These are phyloP conservation scores for Pelargonium australe DNA, from an alignment of 441 rosid species.

Conservation along the genomic window DNA sequence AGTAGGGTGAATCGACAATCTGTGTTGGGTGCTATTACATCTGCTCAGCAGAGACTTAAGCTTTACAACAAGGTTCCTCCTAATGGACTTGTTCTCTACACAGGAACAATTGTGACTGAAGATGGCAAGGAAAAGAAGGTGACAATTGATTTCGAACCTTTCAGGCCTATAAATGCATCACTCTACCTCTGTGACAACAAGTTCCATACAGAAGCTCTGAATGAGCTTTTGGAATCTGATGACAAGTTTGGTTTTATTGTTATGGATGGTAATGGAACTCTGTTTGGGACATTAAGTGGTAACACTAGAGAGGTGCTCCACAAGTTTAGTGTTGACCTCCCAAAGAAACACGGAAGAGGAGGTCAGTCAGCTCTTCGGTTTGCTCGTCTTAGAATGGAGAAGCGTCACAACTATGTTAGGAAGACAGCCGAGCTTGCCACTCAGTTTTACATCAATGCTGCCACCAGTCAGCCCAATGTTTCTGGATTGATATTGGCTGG, in stretches of 20 bases:
- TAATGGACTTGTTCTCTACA: not conserved
- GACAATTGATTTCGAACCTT: not conserved
- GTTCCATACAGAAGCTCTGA: not conserved
- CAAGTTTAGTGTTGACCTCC: constrained; percentile 1
- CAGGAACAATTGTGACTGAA: not conserved
- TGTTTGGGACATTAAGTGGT: not conserved
- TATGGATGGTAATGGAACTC: not conserved
- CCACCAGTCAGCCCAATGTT: not conserved
- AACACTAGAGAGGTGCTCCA: constrained; percentile 1
- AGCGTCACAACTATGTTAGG: not conserved
- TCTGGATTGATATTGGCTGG: not conserved
- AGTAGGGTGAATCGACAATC: not conserved
- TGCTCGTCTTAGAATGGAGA: constrained; percentile 3
- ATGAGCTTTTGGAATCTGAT: not conserved
- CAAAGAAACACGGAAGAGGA: constrained; percentile 1
- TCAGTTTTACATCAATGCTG: constrained; percentile 4
- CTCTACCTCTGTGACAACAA: constrained; percentile 3
- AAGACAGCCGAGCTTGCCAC: constrained; percentile 1
- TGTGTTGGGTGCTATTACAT: not conserved
- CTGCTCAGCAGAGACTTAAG: not conserved
- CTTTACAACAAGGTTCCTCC: constrained; percentile 5
- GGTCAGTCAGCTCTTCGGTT: constrained; percentile 1
- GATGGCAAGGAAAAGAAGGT: constrained; percentile 2
- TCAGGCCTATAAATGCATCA: not conserved
- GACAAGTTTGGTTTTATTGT: not conserved